Conservation (phyloP, 768 basidiomycete genomes). For the Phanerochaete sordida region DNA sequence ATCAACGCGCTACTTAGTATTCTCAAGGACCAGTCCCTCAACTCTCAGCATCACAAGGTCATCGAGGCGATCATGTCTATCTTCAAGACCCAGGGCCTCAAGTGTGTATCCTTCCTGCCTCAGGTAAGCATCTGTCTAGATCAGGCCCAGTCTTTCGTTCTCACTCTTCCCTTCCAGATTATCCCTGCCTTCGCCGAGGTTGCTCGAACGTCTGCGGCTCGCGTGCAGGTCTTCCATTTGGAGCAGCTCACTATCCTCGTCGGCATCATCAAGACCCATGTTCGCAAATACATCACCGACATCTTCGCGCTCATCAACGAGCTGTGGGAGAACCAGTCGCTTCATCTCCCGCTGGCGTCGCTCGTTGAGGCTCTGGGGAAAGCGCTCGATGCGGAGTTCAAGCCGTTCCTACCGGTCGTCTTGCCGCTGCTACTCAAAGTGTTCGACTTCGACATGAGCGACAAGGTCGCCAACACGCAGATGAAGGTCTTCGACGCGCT, state of each 20-base stretch:
- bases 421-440: conserved; percentile 87
- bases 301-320: conserved; percentile 85
- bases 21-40: conserved; percentile 84
- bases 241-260: conserved; percentile 95
- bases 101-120: conserved; percentile 92
- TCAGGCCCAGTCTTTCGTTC: neutral
- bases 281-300: conserved; percentile 86
- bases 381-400: conserved; percentile 95
- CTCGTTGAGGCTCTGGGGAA: conserved; percentile 91
- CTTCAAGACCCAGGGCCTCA: conserved; percentile 96
- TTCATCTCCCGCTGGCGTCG: conserved; percentile 90
- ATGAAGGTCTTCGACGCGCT: conserved; percentile 94
- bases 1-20: conserved; percentile 85
- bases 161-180: conserved; percentile 48
- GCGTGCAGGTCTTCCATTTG: conserved; percentile 88
- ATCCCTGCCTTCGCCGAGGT: conserved; percentile 93
- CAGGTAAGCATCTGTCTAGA: conserved; percentile 49
- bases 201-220: conserved; percentile 74
- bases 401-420: conserved; percentile 89
- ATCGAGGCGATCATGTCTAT: conserved; percentile 99
- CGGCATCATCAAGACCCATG: conserved; percentile 95
- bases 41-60: conserved; percentile 84
- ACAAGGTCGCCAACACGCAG: conserved; percentile 73
- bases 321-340: conserved; percentile 79
- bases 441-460: conserved; percentile 84